A percentile compares a stretch with the other conserved stretches of the same genome.
phyloP scores from a whole-genome alignment of 2,329 filamentous ascomycete species.

The Aspergillus piperis region DNA sequence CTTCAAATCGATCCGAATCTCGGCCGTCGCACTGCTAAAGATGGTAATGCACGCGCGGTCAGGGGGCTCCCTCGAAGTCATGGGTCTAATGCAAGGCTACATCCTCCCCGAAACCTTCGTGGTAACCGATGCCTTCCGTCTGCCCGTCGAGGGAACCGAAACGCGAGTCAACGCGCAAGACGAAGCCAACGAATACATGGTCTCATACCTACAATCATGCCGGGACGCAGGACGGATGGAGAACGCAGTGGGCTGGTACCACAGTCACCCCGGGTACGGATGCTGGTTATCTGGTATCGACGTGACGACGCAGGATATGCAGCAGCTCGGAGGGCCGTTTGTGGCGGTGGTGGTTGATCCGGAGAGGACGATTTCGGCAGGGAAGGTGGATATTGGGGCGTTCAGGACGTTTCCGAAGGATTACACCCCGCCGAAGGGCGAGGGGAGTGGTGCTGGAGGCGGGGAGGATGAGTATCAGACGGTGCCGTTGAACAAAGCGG shows the following conservation, averaged over 20 bases:
- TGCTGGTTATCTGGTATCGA: conserved; percentile 98
- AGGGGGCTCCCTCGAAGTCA: conserved; percentile 87
- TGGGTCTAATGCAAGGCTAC: conserved; percentile 98
- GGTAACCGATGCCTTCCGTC: conserved; percentile 87
- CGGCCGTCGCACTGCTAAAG: conserved; percentile 89
- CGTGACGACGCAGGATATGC: conserved; percentile 80
- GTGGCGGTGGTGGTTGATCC: conserved; percentile 95
- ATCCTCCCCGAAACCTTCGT: conserved; percentile 80
- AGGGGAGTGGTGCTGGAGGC: conserved; percentile 34
- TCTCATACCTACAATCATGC: conserved; percentile 76
- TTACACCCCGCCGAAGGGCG: conserved; percentile 60
- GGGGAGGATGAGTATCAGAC: conserved; percentile 44
- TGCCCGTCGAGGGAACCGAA: conserved; percentile 98
- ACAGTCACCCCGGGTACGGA: conserved; percentile 94
- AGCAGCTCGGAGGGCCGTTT: conserved; percentile 92
- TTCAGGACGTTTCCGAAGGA: conserved; percentile 86
- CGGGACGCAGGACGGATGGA: conserved; percentile 77
- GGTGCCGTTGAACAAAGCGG: conserved; percentile 89
- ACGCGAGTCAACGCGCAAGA: conserved; percentile 94
- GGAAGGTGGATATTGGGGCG: conserved; percentile 95
- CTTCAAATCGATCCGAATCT: conserved; percentile 93
- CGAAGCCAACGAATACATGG: conserved; percentile 96
- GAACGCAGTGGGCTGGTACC: conserved; percentile 97
- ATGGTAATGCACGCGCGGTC: conserved; percentile 99
- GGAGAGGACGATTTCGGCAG: conserved; percentile 88